Evolutionary conservation across 805 yeast genomes (phyloP).

Genomic region (Millerago galiae): DNA sequence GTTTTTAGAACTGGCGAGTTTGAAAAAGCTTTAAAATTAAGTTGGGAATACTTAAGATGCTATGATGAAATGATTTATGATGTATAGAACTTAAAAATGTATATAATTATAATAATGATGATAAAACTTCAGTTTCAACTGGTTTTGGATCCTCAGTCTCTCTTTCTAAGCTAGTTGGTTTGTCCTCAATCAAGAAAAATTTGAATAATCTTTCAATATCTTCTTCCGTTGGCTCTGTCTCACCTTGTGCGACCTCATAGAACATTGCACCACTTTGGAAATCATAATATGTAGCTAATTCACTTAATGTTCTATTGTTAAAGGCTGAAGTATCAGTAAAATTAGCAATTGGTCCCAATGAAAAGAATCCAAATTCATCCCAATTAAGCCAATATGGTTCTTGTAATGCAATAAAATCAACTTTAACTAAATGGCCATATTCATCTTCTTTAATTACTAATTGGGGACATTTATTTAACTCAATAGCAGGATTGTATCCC

Average conservation of each 20-base stretch:
- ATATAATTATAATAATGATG: too few relatives aligned
- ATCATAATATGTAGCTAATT: background rate
- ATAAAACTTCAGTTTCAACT: too few relatives aligned
- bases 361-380: constrained; percentile 1
- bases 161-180: background rate
- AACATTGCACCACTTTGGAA: constrained; percentile 1
- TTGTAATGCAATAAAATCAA: background rate
- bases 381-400: background rate
- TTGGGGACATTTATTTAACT: background rate
- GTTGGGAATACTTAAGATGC: background rate
- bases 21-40: background rate
- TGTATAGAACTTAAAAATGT: too few relatives aligned
- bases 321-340: background rate
- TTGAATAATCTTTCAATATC: background rate
- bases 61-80: background rate
- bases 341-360: background rate
- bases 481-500: background rate
- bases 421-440: background rate
- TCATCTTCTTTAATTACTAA: background rate
- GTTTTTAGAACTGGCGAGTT: background rate
- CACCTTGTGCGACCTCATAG: background rate
- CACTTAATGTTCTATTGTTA: background rate
- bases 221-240: background rate
- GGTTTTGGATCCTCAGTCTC: too few relatives aligned
- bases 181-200: background rate